These are phyloP conservation scores for Fusarium pseudograminearum DNA, from an alignment of 2,329 filamentous ascomycete species.

Conservation along the genomic window DNA sequence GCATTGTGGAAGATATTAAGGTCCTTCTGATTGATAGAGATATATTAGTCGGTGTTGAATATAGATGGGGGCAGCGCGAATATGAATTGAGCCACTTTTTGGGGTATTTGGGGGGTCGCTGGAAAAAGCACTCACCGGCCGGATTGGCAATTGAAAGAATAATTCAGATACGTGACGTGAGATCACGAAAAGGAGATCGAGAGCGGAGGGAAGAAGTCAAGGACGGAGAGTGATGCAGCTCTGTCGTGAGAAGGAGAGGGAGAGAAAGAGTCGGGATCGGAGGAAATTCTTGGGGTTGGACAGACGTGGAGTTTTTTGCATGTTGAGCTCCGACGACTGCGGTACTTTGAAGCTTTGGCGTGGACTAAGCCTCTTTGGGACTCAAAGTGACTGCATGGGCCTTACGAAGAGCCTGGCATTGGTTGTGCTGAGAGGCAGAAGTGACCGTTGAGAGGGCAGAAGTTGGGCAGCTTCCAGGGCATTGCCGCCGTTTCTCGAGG, in stretches of 20 bases:
- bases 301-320: constrained; percentile 54
- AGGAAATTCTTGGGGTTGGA: constrained; percentile 55
- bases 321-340: constrained; percentile 56
- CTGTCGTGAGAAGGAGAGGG: constrained; percentile 51
- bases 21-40: constrained; percentile 43
- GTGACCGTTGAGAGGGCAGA: constrained; percentile 39
- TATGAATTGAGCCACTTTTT: constrained; percentile 37
- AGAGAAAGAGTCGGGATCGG: constrained; percentile 50
- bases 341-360: constrained; percentile 52
- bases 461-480: constrained; percentile 20
- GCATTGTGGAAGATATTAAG: constrained; percentile 60
- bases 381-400: constrained; percentile 34
- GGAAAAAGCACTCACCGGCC: constrained; percentile 41
- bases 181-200: constrained; percentile 37
- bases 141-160: constrained; percentile 44
- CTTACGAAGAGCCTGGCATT: constrained; percentile 27
- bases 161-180: constrained; percentile 38
- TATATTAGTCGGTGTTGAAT: constrained; percentile 39
- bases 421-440: constrained; percentile 22
- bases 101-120: not conserved
- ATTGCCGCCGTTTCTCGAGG: not conserved
- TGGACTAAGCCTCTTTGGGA: constrained; percentile 45
- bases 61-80: constrained; percentile 38
- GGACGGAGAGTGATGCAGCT: constrained; percentile 43
- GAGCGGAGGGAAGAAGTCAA: constrained; percentile 34